Conservation (phyloP, 257 asterid species). For the Fraxinus quadrangulata region DNA sequence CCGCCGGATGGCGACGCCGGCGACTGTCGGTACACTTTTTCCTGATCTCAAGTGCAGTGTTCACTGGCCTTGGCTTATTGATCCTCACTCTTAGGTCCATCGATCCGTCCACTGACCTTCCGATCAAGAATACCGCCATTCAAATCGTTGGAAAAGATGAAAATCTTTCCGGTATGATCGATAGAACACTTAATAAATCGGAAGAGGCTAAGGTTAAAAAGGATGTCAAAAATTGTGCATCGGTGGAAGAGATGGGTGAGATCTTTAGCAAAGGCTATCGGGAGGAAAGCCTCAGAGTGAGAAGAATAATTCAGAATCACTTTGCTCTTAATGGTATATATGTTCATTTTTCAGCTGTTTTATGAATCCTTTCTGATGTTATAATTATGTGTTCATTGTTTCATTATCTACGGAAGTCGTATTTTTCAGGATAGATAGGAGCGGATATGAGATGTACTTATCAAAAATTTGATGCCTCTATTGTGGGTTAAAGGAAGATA, state of each 20-base stretch:
- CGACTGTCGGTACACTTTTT: constrained; percentile 36
- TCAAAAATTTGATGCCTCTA: background rate
- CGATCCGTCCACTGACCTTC: constrained; percentile 49
- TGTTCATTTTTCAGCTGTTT: background rate
- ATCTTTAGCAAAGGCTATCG: constrained; percentile 55
- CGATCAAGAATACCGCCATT: constrained; percentile 27
- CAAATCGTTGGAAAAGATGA: constrained; percentile 13
- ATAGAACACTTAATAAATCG: background rate
- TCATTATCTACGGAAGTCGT: background rate
- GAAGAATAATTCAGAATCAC: constrained; percentile 62
- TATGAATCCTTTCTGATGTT: background rate
- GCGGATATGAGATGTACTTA: background rate
- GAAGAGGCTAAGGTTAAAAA: constrained; percentile 24
- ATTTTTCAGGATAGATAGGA: background rate
- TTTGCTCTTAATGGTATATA: constrained; percentile 61
- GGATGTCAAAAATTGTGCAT: constrained; percentile 58
- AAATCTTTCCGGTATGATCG: constrained; percentile 28
- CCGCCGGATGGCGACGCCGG: constrained; percentile 53
- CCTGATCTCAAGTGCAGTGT: constrained; percentile 43
- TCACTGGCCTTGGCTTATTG: constrained; percentile 54
- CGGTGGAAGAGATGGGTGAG: constrained; percentile 95
- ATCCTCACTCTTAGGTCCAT: constrained; percentile 60
- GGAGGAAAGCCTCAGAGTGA: constrained; percentile 65
- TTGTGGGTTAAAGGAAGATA: background rate
- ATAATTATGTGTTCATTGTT: background rate